Percentiles rank a stretch among this genome's conserved stretches.
Conservation (phyloP, 2,329 filamentous ascomycete genomes). For the Scedosporium aurantiacum region DNA sequence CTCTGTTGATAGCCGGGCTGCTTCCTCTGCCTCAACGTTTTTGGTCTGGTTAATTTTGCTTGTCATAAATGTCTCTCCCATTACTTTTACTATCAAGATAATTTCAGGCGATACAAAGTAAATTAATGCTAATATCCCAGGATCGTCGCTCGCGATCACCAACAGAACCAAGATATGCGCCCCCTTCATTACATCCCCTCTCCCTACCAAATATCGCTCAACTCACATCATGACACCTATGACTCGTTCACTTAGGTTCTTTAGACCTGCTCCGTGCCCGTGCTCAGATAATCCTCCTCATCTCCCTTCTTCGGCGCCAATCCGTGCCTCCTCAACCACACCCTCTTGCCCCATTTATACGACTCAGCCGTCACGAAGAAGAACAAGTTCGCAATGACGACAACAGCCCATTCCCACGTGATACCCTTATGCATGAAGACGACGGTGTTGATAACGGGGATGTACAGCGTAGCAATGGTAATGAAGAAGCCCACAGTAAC, state of each 20-base stretch:
- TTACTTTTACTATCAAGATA: too few species aligned
- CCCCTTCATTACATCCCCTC: too few species aligned
- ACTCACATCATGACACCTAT: conserved; percentile 13
- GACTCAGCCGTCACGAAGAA: conserved; percentile 55
- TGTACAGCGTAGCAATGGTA: conserved; percentile 53
- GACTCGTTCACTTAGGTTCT: neutral
- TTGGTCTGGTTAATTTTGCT: too few species aligned
- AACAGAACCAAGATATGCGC: too few species aligned
- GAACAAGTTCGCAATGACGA: conserved; percentile 47
- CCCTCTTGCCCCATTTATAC: conserved; percentile 58
- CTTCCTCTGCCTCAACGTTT: too few species aligned
- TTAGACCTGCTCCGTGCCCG: neutral
- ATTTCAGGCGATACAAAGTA: too few species aligned
- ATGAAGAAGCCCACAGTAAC: conserved; percentile 42
- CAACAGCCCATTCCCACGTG: conserved; percentile 58
- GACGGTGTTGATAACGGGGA: conserved; percentile 52
- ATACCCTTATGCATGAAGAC: conserved; percentile 59
- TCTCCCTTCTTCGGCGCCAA: conserved; percentile 13
- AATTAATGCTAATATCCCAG: too few species aligned
- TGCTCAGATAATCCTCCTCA: conserved; percentile 1
- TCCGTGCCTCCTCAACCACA: conserved; percentile 31
- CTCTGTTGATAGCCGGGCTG: too few species aligned
- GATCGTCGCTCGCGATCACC: too few species aligned
- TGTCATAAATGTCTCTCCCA: too few species aligned
- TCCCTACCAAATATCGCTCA: too few species aligned